phyloP scores from a whole-genome alignment of 306 rosid species.

The Glycine tomentella region DNA sequence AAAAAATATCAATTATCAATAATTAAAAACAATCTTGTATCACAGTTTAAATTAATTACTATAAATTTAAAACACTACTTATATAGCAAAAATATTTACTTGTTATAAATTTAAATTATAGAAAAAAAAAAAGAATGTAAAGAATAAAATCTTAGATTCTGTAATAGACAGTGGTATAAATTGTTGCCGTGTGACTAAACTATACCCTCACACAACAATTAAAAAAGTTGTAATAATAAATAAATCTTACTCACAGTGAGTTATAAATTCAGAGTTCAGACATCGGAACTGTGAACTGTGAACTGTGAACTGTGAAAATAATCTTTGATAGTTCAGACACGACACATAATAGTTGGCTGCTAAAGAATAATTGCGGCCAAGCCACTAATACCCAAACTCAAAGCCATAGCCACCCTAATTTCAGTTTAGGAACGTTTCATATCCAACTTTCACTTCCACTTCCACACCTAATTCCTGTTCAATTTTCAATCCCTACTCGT shows the following conservation, averaged over 20 bases:
- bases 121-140: not conserved
- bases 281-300: not conserved
- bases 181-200: not conserved
- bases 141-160: not conserved
- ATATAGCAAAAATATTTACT: no score
- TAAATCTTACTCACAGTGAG: not conserved
- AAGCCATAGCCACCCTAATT: slow-evolving; percentile 12
- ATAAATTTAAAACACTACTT: no score
- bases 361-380: slow-evolving; percentile 26
- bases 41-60: no score
- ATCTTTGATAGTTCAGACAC: not conserved
- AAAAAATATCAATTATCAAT: no score
- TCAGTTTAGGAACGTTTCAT: no score
- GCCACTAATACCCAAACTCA: not conserved
- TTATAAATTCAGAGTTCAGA: not conserved
- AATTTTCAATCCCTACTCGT: slow-evolving; percentile 40
- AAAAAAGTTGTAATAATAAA: not conserved
- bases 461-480: not conserved
- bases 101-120: no score
- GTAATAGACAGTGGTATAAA: no score
- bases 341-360: not conserved
- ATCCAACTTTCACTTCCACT: not conserved
- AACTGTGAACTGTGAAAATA: not conserved
- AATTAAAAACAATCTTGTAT: no score
- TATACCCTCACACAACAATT: not conserved